Conservation (phyloP, 1,284 basidiomycete genomes). For the Athelia sp. region DNA sequence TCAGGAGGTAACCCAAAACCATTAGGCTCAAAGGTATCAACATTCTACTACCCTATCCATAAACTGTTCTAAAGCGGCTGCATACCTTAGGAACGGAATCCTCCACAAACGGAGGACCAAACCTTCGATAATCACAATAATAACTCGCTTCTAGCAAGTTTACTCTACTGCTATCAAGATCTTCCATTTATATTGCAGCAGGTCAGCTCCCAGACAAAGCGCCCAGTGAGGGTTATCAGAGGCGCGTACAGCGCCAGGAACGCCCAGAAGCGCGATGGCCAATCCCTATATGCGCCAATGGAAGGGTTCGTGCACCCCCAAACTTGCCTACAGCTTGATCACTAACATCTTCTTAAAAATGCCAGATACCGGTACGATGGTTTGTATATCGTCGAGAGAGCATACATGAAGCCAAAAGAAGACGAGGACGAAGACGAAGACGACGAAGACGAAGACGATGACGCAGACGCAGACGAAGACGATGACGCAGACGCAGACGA, state of each 20-base stretch:
- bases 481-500: no score
- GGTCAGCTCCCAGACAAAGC: constrained; percentile 25
- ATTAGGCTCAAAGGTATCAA: no score
- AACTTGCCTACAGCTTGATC: no score
- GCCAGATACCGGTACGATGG: constrained; percentile 42
- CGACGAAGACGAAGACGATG: no score
- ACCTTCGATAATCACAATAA: constrained; percentile 27
- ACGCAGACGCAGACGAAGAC: no score
- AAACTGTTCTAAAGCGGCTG: not conserved
- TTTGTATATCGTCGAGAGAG: constrained; percentile 32
- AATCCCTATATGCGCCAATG: constrained; percentile 24
- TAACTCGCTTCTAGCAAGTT: constrained; percentile 23
- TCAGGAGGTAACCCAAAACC: no score
- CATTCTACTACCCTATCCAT: no score
- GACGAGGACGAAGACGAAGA: no score
- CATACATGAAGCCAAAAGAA: not conserved
- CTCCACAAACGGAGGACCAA: constrained; percentile 28
- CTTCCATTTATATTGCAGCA: constrained; percentile 2
- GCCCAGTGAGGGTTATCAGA: constrained; percentile 37
- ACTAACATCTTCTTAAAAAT: not conserved
- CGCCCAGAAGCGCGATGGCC: constrained; percentile 5
- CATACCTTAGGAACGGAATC: not conserved
- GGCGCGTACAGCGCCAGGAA: constrained; percentile 15
- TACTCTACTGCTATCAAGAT: not conserved
- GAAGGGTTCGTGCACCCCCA: constrained; percentile 28